Evolutionary conservation across 345 rosid genomes (phyloP), one percentile per base, ranked within the genome.

Genomic region (Conringia planisiliqua): DNA sequence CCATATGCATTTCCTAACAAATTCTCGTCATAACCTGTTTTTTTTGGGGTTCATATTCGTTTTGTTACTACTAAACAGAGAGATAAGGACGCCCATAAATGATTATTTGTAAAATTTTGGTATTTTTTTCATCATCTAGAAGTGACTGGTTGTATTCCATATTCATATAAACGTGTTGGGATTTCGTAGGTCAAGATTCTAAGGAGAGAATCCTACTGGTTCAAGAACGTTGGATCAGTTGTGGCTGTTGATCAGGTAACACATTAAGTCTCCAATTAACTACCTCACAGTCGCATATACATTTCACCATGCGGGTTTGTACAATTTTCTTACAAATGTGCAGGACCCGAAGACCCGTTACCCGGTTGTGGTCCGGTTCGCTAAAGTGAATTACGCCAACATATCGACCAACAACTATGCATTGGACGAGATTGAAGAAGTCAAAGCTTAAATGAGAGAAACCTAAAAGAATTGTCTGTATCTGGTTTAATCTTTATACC

Each of bases 341-440:
- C 58, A 93, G 97, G 97, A 93, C 62, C 92, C 97, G 1, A 90
- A 88, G 76, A 79, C 87, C 3, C 78, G 89, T 38, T 93, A 93
- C 75, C 98, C 97, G 4, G 98, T 93, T 17, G 98, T 91, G 80
- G 98, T 93, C 75, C 86, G 97, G 77, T 91, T 93, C 82, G 43
- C 85, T 62, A 93, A 93, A 73, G 97, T 93, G 71, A 89, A 93
- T 70, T 89, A 89, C 59, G 98, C 92, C 3, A 93, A 88, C 81
- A 88, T 93, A 82, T 93, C 97, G 13, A 93, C 98, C 54, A 93
- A 93, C 86, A 91, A 91, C 86, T 93, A 91, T 11, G 92, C 97
- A 17, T 79, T 93, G 88, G 97, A 91, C 71, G 98, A 91, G 84
- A 80, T 93, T 26, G 90, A 73, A 66, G 97, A 89, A 85, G 83